Base-by-base conservation (phyloP, 805 yeast species). In the Candida awuae region DNA sequence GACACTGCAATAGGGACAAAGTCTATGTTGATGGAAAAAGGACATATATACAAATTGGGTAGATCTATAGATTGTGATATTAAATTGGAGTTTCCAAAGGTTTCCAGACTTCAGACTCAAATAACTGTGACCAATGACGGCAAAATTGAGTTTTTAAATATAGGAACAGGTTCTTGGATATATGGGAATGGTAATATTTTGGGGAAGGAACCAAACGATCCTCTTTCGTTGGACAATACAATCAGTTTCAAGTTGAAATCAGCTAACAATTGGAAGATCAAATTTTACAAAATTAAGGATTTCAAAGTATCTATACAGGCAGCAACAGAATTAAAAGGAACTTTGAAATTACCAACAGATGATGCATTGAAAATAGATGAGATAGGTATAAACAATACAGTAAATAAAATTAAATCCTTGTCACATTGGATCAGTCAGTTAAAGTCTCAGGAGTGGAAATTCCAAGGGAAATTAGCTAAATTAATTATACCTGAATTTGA, bases 391-490 rank as follows among this genome's bases (percentile, higher is more conserved):
- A 33, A 37, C 27, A 38, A 29, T 12, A 26, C 17, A 8, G 8
- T 34, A 13, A 12, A 12, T 19, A 22, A 6, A 3, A 25, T 38
- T n/a, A 36, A 30, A 23, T 8, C 21, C 10, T 10, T 20, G 6
- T n/a, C 29, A 2, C 2, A n/a, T 4, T 45, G 48, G 48, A 16
- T 35, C 2, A 13, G 26, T 15, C 16, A 16, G 8, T 14, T 44
- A 9, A 14, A 32, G 13, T 29, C 21, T 18, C 14, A 29, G 6
- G 17, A 32, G 3, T 44, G 48, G 48, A 29, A 41, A 16, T 35
- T 19, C 6, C n/a, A 17, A 8, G 48, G 48, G 3, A 27, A 29
- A 7, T 33, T 45, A n/a, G 25, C 33, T 10, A 18, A 20, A 2
- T 34, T 21, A n/a, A 18, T 42, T 3, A 35, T 36, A 17, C 45